Base-by-base conservation (phyloP, 2,329 filamentous ascomycete species). In the Drechslerella dactyloides region DNA sequence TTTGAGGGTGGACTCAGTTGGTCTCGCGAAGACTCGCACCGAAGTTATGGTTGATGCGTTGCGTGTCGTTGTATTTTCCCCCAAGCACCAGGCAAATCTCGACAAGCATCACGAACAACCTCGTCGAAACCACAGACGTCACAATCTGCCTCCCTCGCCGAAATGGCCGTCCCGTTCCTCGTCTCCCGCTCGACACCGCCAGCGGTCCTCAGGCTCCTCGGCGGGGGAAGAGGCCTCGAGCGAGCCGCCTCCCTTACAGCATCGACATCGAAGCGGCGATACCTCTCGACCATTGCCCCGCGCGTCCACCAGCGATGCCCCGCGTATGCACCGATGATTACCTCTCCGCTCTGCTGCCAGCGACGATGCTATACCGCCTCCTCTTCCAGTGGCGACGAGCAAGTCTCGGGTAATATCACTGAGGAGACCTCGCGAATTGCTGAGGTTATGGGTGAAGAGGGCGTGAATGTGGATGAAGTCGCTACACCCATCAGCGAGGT, bases 401-500 rank as follows among this genome's bases (percentile, higher is more conserved):
- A 46, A 19, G 59, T 56, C 30, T 48, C 54, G 59, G 37, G 19
- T n/a, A 44, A 63, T 37, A 46, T 73, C 48, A 73, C 62, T 6
- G 69, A 73, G 46, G 69, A 73, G 40, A 46, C 69, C 3, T 55
- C 46, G 2, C 24, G 55, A 19, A 68, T 56, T 3, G 52, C 56
- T 24, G 62, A 68, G 53, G 62, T 73, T 35, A 62, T 73, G 62
- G 69, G 69, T 10, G 62, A 65, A 5, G 69, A 73, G 27, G 57
- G 52, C 1, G 50, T 73, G 11, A 59, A 73, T 30, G 15, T 73
- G 15, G 69, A 68, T 17, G 69, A 73, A 48, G 58, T 68, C 42
- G 69, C 57, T 4, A 73, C 69, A 10, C 69, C 69, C 4, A 46
- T 66, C 19, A 66, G 63, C 23, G 69, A 73, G 62, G 69, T 73